Evolutionary conservation across 148 eudicot genomes (phyloP).

Genomic region (Rhododendron mucronatum): DNA sequence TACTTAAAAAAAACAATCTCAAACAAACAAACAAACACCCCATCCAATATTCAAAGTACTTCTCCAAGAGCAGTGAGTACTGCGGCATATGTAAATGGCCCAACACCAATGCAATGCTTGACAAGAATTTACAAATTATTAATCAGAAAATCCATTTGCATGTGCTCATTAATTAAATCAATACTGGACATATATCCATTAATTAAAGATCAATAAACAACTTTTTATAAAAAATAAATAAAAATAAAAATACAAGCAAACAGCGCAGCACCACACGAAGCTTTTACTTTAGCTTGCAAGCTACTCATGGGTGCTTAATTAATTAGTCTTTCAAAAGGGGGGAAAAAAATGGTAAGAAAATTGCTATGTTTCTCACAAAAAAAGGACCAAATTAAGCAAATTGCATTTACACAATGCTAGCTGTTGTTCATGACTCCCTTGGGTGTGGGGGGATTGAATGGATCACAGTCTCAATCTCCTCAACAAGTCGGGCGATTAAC

Average conservation of each 20-base stretch:
- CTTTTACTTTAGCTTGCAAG: neutral
- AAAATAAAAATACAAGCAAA: neutral
- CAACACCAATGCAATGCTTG: neutral
- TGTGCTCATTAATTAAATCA: neutral
- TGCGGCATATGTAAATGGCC: neutral
- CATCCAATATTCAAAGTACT: neutral
- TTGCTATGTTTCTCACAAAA: neutral
- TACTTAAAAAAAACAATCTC: neutral
- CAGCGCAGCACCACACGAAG: conserved; percentile 4
- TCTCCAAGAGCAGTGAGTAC: neutral
- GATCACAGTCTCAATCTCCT: neutral
- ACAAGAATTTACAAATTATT: neutral
- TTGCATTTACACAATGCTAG: neutral
- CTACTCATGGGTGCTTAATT: conserved; percentile 2
- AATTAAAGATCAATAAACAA: neutral
- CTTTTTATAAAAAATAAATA: no score
- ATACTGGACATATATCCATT: neutral
- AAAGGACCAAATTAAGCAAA: neutral
- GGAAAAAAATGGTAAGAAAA: neutral
- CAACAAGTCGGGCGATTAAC: neutral
- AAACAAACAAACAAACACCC: no score
- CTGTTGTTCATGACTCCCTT: neutral
- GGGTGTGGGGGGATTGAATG: neutral
- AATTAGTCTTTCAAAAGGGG: neutral
- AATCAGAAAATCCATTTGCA: neutral